Conservation (phyloP, 768 basidiomycete genomes). For the Mycena alexandri region DNA sequence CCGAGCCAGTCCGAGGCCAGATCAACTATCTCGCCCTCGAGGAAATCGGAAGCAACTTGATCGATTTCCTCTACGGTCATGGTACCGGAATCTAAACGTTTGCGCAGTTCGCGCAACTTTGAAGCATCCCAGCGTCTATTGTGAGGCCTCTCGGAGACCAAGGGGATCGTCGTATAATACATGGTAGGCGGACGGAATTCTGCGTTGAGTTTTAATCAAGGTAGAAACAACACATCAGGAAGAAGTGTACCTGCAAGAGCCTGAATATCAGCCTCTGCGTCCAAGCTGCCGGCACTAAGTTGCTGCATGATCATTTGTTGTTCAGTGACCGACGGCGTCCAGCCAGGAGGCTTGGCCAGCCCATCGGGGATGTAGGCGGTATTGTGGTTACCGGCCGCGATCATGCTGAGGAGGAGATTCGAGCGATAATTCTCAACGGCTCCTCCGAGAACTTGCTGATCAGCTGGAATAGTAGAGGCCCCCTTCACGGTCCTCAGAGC, state of each 20-base stretch:
- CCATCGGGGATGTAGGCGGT: constrained; percentile 68
- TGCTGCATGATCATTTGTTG: constrained; percentile 98
- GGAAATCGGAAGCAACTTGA: constrained; percentile 87
- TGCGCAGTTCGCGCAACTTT: constrained; percentile 93
- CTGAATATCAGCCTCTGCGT: constrained; percentile 88
- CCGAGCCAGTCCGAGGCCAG: constrained; percentile 98
- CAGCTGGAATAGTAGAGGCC: constrained; percentile 91
- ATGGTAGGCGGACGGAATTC: constrained; percentile 93
- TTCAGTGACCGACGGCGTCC: constrained; percentile 85
- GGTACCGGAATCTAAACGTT: constrained; percentile 91
- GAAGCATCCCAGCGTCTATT: constrained; percentile 95
- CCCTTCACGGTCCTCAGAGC: constrained; percentile 91
- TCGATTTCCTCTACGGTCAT: constrained; percentile 91
- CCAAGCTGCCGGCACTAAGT: constrained; percentile 79
- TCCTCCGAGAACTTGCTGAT: constrained; percentile 93
- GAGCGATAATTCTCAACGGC: constrained; percentile 95
- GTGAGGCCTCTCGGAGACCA: constrained; percentile 86
- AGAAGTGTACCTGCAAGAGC: constrained; percentile 83
- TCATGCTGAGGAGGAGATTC: constrained; percentile 91
- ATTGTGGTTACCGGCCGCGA: constrained; percentile 79
- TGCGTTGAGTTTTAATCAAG: constrained; percentile 47
- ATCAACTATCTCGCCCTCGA: constrained; percentile 95
- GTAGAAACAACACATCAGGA: constrained; percentile 10
- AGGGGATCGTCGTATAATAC: constrained; percentile 97
- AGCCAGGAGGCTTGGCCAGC: constrained; percentile 71